phyloP scores from a whole-genome alignment of 495 filamentous ascomycete species.

The Elasticomyces elasticus region DNA sequence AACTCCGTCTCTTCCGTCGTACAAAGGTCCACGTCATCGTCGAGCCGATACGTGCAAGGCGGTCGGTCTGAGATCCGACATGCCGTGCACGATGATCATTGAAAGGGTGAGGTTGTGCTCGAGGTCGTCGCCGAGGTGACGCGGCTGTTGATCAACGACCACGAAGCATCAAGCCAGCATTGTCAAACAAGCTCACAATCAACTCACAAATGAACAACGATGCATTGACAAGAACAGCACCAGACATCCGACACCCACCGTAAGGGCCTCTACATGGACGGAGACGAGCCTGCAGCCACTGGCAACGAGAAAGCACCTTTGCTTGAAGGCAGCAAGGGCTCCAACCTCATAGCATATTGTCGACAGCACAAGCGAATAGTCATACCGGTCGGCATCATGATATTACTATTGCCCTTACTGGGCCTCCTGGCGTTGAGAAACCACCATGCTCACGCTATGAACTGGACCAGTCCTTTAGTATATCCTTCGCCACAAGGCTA shows the following conservation, averaged over 20 bases:
- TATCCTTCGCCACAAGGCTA: constrained; percentile 18
- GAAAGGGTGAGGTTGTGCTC: too few species aligned
- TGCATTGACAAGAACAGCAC: background rate
- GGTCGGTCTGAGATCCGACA: too few species aligned
- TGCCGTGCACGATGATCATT: too few species aligned
- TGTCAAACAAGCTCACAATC: too few species aligned
- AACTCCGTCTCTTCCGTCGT: too few species aligned
- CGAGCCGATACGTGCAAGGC: too few species aligned
- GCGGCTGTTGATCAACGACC: too few species aligned
- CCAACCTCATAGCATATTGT: constrained; percentile 1
- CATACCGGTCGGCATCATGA: constrained; percentile 2
- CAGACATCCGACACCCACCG: background rate
- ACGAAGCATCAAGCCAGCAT: too few species aligned
- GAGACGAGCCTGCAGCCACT: background rate
- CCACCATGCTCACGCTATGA: constrained; percentile 5
- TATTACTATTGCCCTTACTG: constrained; percentile 7
- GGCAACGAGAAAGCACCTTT: constrained; percentile 5
- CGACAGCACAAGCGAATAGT: constrained; percentile 7
- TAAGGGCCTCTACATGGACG: constrained; percentile 1
- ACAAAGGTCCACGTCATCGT: too few species aligned
- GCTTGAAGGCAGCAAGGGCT: background rate
- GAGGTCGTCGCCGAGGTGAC: too few species aligned
- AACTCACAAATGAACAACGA: background rate
- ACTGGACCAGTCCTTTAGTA: constrained; percentile 13
- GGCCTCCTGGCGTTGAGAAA: constrained; percentile 10